Evolutionary conservation across 495 filamentous ascomycete genomes (phyloP), one percentile per base, ranked within the genome.

Genomic region (Talaromyces liani): DNA sequence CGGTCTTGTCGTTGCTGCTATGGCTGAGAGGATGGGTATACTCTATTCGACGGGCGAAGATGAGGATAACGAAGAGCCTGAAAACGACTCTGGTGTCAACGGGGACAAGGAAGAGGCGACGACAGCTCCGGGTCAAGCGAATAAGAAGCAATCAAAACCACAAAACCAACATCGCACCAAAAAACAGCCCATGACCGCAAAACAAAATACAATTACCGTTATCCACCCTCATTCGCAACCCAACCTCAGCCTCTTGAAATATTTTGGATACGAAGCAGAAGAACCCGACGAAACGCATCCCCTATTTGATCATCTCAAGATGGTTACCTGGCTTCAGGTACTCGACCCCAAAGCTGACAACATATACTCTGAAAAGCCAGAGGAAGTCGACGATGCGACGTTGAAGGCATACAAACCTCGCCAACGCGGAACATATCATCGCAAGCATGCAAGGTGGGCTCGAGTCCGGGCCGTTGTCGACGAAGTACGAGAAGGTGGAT

Each of bases 21-120:
- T 97, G 78, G 94, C 94, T 1, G 94, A 98, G 73, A 83, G 89
- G 61, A 92, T 98, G 87, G 92, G 91, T 0, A 85, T 98, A 45
- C 80, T 98, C 1, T 83, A 91, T 70, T 78, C 83, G 0, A 72
- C 73, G 0, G 74, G 77, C 6, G 71, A 67, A 3, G 70, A 76
- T 1, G 68, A 79, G 1, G 68, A 76, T 41, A 57, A 70, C 29
- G 70, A 72, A 18, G 62, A 67, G 2, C 39, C 6, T 25, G 25
- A 36, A 16, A 41, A 57, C 7, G 55, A 57, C 9, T 60, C 31
- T 24, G 65, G 60, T 22, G 54, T 62, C 20, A 33, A 18, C 22
- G 31, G 20, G 12, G 18, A 61, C 18, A 34, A 58, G 36, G 63
- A 53, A 58, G 57, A 64, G 56, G 53, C 60, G 18, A 64, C 14